Percentiles rank a stretch among this genome's conserved stretches.
Evolutionary conservation across 495 filamentous ascomycete species (phyloP).

Genomic region (Penicillium crystallinum): DNA sequence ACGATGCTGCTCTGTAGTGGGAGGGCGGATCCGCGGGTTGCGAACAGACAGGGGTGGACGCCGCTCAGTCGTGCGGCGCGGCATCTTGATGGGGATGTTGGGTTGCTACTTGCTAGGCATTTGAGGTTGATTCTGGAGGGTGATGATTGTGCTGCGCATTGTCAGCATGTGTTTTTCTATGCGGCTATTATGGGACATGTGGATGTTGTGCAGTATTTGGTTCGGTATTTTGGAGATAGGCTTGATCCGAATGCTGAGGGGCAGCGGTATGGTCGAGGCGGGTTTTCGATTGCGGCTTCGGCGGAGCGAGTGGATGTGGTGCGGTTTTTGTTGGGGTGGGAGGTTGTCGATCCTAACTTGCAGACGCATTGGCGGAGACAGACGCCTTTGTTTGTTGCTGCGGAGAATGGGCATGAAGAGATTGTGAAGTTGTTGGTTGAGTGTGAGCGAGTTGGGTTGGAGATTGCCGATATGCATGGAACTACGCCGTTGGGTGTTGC

Average conservation of each 20-base stretch:
- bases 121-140: slow-evolving; percentile 18
- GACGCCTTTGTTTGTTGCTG: slow-evolving; percentile 19
- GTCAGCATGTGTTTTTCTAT: slow-evolving; percentile 23
- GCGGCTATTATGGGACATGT: slow-evolving; percentile 19
- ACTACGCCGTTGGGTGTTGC: slow-evolving; percentile 18
- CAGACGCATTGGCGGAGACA: slow-evolving; percentile 17
- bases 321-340: slow-evolving; percentile 13
- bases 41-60: slow-evolving; percentile 16
- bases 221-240: slow-evolving; percentile 14
- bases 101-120: slow-evolving; percentile 18
- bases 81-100: slow-evolving; percentile 1
- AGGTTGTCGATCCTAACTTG: slow-evolving; percentile 21
- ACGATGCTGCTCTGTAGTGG: slow-evolving; percentile 6
- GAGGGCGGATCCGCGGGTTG: slow-evolving; percentile 13
- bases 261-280: slow-evolving; percentile 10
- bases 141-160: slow-evolving; percentile 7
- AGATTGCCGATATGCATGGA: slow-evolving; percentile 15
- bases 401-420: slow-evolving; percentile 7
- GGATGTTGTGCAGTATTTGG: slow-evolving; percentile 18
- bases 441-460: slow-evolving; percentile 15
- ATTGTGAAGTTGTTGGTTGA: slow-evolving; percentile 13
- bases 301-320: slow-evolving; percentile 13
- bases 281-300: slow-evolving; percentile 18
- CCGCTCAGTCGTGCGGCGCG: slow-evolving; percentile 12
- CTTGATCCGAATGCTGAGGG: slow-evolving; percentile 17